A percentile compares a stretch with the other conserved stretches of the same genome.
Conservation (phyloP, 441 rosid genomes). For the Euphorbia celastroides region DNA sequence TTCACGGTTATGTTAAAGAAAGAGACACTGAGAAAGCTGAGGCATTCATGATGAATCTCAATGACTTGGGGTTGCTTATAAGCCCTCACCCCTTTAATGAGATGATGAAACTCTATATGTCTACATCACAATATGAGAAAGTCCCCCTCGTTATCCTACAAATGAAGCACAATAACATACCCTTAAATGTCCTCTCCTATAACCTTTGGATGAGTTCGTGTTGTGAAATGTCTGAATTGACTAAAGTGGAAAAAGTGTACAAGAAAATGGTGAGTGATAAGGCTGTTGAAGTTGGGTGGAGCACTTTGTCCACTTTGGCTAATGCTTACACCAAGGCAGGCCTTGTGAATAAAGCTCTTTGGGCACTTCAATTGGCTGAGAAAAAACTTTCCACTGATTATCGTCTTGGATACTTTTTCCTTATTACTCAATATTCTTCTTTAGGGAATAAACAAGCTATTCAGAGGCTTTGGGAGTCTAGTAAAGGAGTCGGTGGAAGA, state of each 20-base stretch:
- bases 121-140: constrained; percentile 34
- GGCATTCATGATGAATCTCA: constrained; percentile 41
- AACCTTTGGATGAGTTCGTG: constrained; percentile 65
- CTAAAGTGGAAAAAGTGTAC: constrained; percentile 37
- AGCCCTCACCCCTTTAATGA: constrained; percentile 48
- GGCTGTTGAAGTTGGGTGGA: constrained; percentile 53
- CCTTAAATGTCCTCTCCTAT: constrained; percentile 47
- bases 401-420: constrained; percentile 49
- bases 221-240: constrained; percentile 25
- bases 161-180: constrained; percentile 51
- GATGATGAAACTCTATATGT: constrained; percentile 63
- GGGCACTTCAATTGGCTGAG: constrained; percentile 41
- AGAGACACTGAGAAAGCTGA: constrained; percentile 40
- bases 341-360: constrained; percentile 33
- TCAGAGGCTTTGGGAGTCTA: constrained; percentile 50
- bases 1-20: constrained; percentile 45
- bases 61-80: constrained; percentile 42
- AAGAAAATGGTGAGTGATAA: constrained; percentile 44
- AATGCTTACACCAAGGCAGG: constrained; percentile 46
- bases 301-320: constrained; percentile 41
- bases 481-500: constrained; percentile 40
- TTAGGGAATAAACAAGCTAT: constrained; percentile 42
- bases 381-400: constrained; percentile 34
- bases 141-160: constrained; percentile 37
- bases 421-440: constrained; percentile 41